Percentiles rank a stretch among this genome's conserved stretches.
Evolutionary conservation across 345 rosid species (phyloP).

Genomic region (Citrus glauca): DNA sequence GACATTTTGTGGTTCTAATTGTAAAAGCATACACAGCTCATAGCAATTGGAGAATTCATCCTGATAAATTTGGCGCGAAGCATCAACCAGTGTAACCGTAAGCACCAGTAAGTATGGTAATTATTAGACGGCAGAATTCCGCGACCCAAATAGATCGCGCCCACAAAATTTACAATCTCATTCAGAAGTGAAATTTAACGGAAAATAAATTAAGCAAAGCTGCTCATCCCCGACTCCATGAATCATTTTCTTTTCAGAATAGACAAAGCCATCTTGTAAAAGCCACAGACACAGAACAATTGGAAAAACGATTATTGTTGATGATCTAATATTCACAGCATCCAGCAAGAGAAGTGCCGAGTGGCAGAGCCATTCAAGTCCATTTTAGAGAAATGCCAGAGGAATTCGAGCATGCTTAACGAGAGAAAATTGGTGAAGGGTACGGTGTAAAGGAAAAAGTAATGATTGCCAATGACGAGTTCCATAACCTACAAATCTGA

Average conservation of each 20-base stretch:
- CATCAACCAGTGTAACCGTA: not conserved
- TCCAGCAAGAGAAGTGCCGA: not conserved
- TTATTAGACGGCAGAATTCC: not conserved
- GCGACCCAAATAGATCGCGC: not conserved
- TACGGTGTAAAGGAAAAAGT: not conserved
- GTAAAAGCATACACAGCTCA: not conserved
- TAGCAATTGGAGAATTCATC: not conserved
- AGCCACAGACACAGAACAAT: not conserved
- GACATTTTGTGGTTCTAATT: not conserved
- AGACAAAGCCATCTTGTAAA: not conserved
- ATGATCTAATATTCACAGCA: not conserved
- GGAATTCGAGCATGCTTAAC: not conserved
- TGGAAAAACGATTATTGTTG: not conserved
- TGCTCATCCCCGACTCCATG: not conserved
- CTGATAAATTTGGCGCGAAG: not conserved
- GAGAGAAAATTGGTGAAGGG: not conserved
- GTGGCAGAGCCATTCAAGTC: not conserved
- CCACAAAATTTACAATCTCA: not conserved
- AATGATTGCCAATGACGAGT: not conserved
- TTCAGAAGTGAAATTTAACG: not conserved
- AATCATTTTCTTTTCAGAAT: not conserved
- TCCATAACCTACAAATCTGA: not conserved
- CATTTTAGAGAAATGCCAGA: not conserved
- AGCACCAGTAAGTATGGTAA: not conserved
- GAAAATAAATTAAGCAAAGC: not conserved